A percentile compares a stretch with the other conserved stretches of the same genome.
These are phyloP conservation scores for Bacterosira constricta DNA, from an alignment of 108 stramenopile genomes.

Conservation along the genomic window DNA sequence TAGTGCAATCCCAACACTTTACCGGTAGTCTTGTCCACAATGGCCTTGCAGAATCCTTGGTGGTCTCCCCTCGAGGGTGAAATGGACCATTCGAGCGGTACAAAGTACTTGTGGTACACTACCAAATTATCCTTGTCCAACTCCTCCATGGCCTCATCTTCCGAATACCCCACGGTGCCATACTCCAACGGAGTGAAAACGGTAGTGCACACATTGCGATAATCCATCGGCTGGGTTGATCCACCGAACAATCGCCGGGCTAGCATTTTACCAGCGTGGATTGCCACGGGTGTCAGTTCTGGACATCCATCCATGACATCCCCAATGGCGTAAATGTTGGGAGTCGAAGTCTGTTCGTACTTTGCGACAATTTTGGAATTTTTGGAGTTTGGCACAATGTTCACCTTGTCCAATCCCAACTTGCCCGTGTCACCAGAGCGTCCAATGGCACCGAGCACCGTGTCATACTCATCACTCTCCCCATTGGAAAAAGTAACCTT, in stretches of 20 bases:
- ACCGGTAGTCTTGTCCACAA: constrained; percentile 75
- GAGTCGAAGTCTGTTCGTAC: constrained; percentile 86
- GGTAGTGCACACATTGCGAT: constrained; percentile 91
- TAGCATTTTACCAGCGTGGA: constrained; percentile 91
- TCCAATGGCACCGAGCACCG: constrained; percentile 94
- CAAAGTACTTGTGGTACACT: constrained; percentile 93
- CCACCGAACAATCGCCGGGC: constrained; percentile 93
- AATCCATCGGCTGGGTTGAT: constrained; percentile 88
- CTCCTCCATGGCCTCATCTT: constrained; percentile 91
- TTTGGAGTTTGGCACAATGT: constrained; percentile 71
- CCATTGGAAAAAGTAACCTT: constrained; percentile 90
- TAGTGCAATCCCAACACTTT: constrained; percentile 96
- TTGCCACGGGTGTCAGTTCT: constrained; percentile 98
- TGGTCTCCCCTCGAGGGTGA: constrained; percentile 60
- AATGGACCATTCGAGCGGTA: constrained; percentile 95
- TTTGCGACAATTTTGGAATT: constrained; percentile 81
- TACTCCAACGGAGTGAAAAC: constrained; percentile 99
- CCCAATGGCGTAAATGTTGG: constrained; percentile 97
- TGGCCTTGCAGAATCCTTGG: constrained; percentile 88
- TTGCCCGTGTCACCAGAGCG: constrained; percentile 88
- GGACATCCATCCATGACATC: constrained; percentile 96
- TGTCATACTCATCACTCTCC: constrained; percentile 75
- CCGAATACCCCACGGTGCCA: constrained; percentile 91
- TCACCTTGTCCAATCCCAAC: constrained; percentile 83
- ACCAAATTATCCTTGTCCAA: constrained; percentile 85